These are phyloP conservation scores for Ophiocordyceps robertsii DNA, from an alignment of 2,329 filamentous ascomycete genomes.

Conservation along the genomic window DNA sequence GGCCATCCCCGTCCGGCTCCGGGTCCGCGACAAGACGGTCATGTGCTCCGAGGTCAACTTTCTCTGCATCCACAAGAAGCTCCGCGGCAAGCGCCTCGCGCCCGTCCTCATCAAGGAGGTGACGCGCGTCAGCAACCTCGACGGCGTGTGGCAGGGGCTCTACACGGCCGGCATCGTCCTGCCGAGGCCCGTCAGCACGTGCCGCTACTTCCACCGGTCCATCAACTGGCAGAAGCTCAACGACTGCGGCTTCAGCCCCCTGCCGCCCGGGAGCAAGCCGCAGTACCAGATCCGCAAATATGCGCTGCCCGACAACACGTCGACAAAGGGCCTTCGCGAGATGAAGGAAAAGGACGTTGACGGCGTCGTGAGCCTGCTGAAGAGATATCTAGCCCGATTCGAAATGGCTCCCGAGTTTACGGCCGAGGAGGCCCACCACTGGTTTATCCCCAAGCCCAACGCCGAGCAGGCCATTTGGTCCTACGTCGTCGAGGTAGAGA, in stretches of 20 bases:
- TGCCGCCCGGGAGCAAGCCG: conserved; percentile 73
- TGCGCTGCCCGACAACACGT: conserved; percentile 60
- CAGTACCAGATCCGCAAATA: conserved; percentile 78
- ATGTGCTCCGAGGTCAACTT: conserved; percentile 93
- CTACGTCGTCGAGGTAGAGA: conserved; percentile 67
- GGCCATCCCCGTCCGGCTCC: conserved; percentile 73
- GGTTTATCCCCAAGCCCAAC: conserved; percentile 58
- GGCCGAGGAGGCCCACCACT: conserved; percentile 73
- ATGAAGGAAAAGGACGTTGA: conserved; percentile 73
- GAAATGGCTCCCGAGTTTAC: conserved; percentile 75
- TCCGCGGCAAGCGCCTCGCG: conserved; percentile 81
- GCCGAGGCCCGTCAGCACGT: conserved; percentile 83
- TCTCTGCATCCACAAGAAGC: conserved; percentile 94
- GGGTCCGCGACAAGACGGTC: conserved; percentile 63
- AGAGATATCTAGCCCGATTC: conserved; percentile 65
- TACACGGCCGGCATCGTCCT: conserved; percentile 90
- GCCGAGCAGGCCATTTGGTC: conserved; percentile 79
- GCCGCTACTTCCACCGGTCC: conserved; percentile 87
- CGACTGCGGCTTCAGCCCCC: conserved; percentile 84
- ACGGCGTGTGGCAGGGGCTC: conserved; percentile 84
- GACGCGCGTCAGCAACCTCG: conserved; percentile 77
- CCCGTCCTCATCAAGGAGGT: conserved; percentile 97
- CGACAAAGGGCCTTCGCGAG: conserved; percentile 60
- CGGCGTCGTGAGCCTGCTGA: conserved; percentile 59
- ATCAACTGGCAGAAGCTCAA: conserved; percentile 95